Conservation (phyloP, 2,329 filamentous ascomycete genomes). For the Pseudonectria buxi region DNA sequence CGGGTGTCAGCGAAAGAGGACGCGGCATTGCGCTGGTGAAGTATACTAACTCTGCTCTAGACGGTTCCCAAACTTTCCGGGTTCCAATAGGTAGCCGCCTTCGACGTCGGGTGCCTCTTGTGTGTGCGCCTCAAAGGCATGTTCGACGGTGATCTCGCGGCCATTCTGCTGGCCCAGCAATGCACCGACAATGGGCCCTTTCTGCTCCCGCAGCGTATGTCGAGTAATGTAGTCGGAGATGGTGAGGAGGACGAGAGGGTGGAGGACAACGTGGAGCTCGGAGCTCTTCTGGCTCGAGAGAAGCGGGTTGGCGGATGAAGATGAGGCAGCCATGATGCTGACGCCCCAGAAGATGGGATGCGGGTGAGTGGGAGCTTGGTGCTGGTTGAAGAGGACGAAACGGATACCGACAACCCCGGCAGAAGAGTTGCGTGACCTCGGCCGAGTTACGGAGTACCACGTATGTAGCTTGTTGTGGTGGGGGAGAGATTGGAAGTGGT, state of each 20-base stretch:
- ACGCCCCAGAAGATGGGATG: not conserved
- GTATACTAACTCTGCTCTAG: conserved; percentile 70
- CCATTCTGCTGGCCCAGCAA: conserved; percentile 90
- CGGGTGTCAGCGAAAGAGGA: conserved; percentile 2
- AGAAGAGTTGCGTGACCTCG: too few species aligned
- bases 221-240: conserved; percentile 96
- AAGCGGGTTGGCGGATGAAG: conserved; percentile 42
- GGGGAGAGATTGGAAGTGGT: too few species aligned
- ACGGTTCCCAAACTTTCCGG: conserved; percentile 67
- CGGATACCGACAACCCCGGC: too few species aligned
- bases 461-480: too few species aligned
- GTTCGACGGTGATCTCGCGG: conserved; percentile 82
- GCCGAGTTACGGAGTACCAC: too few species aligned
- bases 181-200: conserved; percentile 74
- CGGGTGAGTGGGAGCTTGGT: not conserved
- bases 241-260: conserved; percentile 89
- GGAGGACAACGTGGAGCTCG: conserved; percentile 76
- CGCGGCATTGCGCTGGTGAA: not conserved
- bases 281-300: conserved; percentile 60
- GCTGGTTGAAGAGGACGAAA: not conserved
- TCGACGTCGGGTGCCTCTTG: conserved; percentile 36
- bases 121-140: conserved; percentile 79
- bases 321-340: conserved; percentile 40
- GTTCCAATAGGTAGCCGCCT: conserved; percentile 56
- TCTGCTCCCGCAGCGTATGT: conserved; percentile 70